Conservation (phyloP, 352 stramenopile genomes). For the Phytopythium cucurbitacearum region DNA sequence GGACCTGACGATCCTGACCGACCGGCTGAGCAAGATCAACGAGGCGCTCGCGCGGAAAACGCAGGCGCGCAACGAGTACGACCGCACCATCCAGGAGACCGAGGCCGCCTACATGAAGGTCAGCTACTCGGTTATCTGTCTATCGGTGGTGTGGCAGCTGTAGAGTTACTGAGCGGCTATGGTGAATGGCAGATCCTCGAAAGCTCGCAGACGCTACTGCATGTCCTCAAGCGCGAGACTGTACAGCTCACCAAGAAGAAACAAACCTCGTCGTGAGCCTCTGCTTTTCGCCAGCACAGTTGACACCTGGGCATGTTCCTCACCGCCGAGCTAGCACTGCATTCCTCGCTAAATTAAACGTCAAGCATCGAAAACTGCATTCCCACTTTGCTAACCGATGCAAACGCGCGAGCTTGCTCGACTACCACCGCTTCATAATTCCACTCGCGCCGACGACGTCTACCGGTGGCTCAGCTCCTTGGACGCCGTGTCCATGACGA, state of each 20-base stretch:
- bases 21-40: slow-evolving; percentile 91
- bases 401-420: no score
- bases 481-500: slow-evolving; percentile 58
- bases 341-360: background rate
- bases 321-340: background rate
- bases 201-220: slow-evolving; percentile 91
- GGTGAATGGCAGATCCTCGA: slow-evolving; percentile 77
- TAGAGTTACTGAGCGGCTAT: no score
- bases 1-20: slow-evolving; percentile 89
- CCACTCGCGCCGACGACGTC: background rate
- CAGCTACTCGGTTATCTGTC: slow-evolving; percentile 1
- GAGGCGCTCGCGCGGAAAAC: slow-evolving; percentile 88
- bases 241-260: slow-evolving; percentile 95
- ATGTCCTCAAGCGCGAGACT: slow-evolving; percentile 93
- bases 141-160: no score
- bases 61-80: slow-evolving; percentile 91
- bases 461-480: slow-evolving; percentile 67
- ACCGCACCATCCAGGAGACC: slow-evolving; percentile 93
- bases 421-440: no score
- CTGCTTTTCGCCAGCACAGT: no score
- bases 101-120: slow-evolving; percentile 94
- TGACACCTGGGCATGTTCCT: background rate
- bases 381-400: no score
- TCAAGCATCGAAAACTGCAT: background rate
- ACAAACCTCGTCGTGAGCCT: slow-evolving; percentile 70